These are phyloP conservation scores for Pseudozyma pruni DNA, from an alignment of 1,284 basidiomycete genomes.

Conservation along the genomic window DNA sequence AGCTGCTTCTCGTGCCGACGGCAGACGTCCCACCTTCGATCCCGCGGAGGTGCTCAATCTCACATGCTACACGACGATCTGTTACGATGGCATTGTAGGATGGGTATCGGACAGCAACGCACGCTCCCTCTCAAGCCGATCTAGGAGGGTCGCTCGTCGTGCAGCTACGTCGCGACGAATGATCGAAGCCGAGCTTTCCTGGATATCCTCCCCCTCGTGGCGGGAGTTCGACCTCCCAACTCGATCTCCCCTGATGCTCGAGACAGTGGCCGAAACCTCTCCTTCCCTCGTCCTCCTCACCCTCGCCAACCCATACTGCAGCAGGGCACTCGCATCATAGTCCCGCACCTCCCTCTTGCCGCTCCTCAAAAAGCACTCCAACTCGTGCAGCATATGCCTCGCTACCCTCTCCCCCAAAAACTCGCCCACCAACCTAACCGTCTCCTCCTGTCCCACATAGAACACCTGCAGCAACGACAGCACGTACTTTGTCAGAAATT, in stretches of 20 bases:
- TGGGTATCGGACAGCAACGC: no score
- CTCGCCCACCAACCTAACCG: constrained; percentile 60
- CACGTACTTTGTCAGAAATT: constrained; percentile 64
- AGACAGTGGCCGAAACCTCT: no score
- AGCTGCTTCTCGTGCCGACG: no score
- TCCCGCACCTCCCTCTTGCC: constrained; percentile 39
- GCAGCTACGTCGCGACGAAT: neutral
- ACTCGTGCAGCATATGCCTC: constrained; percentile 61
- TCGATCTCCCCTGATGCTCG: neutral
- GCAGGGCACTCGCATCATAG: constrained; percentile 29
- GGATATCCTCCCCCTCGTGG: no score
- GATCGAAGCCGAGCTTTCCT: no score
- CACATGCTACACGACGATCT: no score
- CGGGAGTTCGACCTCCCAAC: no score
- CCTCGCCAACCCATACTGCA: constrained; percentile 17
- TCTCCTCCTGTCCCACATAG: constrained; percentile 52
- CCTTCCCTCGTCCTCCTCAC: neutral
- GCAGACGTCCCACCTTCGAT: no score
- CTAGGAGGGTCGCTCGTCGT: neutral
- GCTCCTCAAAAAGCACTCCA: constrained; percentile 54
- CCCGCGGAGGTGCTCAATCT: no score
- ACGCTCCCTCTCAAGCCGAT: neutral
- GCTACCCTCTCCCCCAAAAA: constrained; percentile 55
- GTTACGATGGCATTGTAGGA: no score
- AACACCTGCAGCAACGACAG: constrained; percentile 58